Evolutionary conservation across 2,329 filamentous ascomycete species (phyloP).

Genomic region (Beauveria pseudobassiana): DNA sequence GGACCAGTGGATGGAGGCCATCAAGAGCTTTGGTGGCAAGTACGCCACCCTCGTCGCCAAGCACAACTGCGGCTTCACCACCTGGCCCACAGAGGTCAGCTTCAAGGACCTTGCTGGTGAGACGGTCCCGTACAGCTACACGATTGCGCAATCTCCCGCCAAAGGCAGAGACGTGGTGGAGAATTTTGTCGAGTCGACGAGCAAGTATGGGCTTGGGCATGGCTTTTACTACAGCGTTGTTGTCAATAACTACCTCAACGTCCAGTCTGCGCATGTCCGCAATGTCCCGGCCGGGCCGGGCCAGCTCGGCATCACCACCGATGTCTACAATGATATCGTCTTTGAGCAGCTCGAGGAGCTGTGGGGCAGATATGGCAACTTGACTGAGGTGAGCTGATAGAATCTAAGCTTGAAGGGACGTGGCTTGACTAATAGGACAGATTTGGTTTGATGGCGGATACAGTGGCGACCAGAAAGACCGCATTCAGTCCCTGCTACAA

Average conservation of each 20-base stretch:
- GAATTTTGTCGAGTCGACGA: constrained; percentile 19
- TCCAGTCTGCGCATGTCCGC: constrained; percentile 16
- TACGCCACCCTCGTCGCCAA: constrained; percentile 24
- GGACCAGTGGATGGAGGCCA: constrained; percentile 22
- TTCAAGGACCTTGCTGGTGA: constrained; percentile 19
- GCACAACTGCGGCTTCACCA: constrained; percentile 24
- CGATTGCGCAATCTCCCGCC: constrained; percentile 20
- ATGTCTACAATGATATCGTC: constrained; percentile 20
- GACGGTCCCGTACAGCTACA: constrained; percentile 21
- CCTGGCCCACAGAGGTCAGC: constrained; percentile 21
- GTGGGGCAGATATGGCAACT: constrained; percentile 18
- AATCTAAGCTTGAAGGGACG: background rate
- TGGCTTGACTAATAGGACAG: constrained; percentile 4
- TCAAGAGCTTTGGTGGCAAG: constrained; percentile 19
- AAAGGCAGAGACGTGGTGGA: constrained; percentile 19
- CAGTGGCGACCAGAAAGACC: constrained; percentile 16
- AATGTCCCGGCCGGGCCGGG: constrained; percentile 13
- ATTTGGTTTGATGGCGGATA: constrained; percentile 23
- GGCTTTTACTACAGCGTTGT: constrained; percentile 25
- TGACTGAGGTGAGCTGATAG: constrained; percentile 17
- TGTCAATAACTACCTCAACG: constrained; percentile 24
- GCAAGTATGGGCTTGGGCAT: constrained; percentile 19
- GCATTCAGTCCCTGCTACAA: constrained; percentile 16
- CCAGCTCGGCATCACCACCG: constrained; percentile 18
- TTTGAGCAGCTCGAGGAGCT: constrained; percentile 18